Base-by-base conservation (phyloP, 805 yeast species). In the Wickerhamomyces bovis region DNA sequence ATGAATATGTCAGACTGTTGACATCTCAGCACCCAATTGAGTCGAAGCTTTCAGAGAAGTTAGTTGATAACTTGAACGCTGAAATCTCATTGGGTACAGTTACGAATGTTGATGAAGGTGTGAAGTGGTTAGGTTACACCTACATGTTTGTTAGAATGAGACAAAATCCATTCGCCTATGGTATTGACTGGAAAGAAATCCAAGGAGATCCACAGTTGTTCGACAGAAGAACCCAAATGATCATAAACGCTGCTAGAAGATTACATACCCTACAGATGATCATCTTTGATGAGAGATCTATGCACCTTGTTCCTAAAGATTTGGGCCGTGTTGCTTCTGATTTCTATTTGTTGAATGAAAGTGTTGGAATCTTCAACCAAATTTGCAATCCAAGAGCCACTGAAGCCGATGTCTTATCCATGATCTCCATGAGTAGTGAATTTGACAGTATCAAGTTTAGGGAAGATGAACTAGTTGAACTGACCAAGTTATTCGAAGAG, bases 11-110 rank as follows among this genome's bases (percentile, higher is more conserved):
- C n/a, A 80, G 94, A 1, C 71, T 90, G 19, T 75, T 94, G 21
- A 82, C 96, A 0, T 96, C 95, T 51, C 99, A 94, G 60, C 96
- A 89, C 64, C 96, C 99, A 0, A 94, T 94, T 46, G 99, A 94
- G 63, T 89, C 97, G 0, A 79, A 81, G 50, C 71, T 94, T 36
- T 73, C 83, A 46, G 81, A 78, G 0, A 88, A 87, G 57, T 66
- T 94, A 26, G 89, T 87, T 18, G 99, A 94, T 61, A 94, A 92
- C 54, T 71, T 94, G 60, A 95, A 95, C 64, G 99, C 99, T 0
- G 99, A 94, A 63, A 89, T 95, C 20, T 85, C 98, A 0, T 66
- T 94, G 18, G 99, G 99, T 2, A 90, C 95, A 0, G 98, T 94
- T 2, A 89, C 98, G 1, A 90, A 84, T 58, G 81, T 94, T 11